These are phyloP conservation scores for Chimonanthus salicifolius DNA, from an alignment of 164 flowering plant species.

Conservation along the genomic window DNA sequence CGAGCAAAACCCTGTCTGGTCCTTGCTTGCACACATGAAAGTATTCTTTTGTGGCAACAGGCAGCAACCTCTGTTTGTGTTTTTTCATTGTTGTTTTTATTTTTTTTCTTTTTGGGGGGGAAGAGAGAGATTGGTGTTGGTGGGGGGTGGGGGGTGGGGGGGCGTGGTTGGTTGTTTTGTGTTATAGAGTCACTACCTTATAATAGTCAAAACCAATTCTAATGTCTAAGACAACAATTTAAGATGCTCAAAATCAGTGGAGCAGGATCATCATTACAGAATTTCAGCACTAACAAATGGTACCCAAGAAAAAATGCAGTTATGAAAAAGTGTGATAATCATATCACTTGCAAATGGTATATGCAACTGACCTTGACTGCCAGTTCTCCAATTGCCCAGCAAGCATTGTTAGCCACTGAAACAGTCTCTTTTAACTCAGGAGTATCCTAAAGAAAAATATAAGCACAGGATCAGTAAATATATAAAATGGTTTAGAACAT, in stretches of 20 bases:
- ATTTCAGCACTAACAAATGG: no score
- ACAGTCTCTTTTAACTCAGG: constrained; percentile 65
- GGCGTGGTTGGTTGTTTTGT: no score
- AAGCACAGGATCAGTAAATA: constrained; percentile 5
- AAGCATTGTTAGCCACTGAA: constrained; percentile 98
- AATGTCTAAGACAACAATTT: neutral
- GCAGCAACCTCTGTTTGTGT: no score
- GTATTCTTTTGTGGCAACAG: no score
- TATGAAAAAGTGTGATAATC: neutral
- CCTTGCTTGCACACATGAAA: no score
- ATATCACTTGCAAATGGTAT: neutral
- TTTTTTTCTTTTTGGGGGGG: no score
- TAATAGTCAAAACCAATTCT: neutral
- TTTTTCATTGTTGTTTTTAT: no score
- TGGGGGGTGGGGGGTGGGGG: no score
- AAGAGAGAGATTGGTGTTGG: no score
- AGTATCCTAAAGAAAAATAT: constrained; percentile 36
- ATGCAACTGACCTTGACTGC: constrained; percentile 73
- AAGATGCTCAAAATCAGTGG: neutral
- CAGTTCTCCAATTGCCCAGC: constrained; percentile 99
- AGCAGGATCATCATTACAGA: neutral
- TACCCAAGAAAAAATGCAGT: neutral
- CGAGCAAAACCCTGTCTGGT: no score
- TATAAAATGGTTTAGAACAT: neutral
- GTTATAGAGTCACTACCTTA: no score